These are phyloP conservation scores for Tricholoma saponaceum DNA, from an alignment of 768 basidiomycete genomes.

Conservation along the genomic window DNA sequence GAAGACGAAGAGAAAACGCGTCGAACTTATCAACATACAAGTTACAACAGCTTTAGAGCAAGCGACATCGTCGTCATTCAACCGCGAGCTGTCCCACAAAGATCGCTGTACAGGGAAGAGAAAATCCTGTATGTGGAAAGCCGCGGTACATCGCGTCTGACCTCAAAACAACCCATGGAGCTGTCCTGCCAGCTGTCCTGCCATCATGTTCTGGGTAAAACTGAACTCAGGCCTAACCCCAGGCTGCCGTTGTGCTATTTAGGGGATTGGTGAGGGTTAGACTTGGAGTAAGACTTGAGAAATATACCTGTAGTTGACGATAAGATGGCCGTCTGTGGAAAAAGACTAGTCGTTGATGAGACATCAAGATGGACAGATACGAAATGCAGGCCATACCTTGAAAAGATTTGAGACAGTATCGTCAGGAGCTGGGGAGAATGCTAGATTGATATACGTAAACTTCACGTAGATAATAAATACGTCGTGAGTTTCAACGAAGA, in stretches of 20 bases:
- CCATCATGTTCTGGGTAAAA: background rate
- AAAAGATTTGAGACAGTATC: conserved; percentile 76
- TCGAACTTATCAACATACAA: background rate
- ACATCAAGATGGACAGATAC: background rate
- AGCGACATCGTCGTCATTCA: background rate
- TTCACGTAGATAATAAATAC: conserved; percentile 22
- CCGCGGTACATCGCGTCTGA: background rate
- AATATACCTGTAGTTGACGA: conserved; percentile 84
- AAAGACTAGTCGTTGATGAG: conserved; percentile 53
- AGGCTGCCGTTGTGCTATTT: conserved; percentile 41
- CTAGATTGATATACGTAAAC: conserved; percentile 64
- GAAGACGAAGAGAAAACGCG: background rate
- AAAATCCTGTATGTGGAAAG: background rate
- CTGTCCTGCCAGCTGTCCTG: background rate
- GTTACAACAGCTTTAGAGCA: background rate
- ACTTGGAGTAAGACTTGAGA: background rate
- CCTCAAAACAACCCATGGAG: background rate
- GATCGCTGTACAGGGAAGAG: background rate
- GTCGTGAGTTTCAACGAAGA: background rate
- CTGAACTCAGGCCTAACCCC: conserved; percentile 27
- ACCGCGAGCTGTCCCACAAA: background rate
- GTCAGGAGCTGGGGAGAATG: conserved; percentile 81
- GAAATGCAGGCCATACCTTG: conserved; percentile 40
- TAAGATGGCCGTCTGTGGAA: conserved; percentile 82
- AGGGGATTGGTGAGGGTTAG: background rate